Base-by-base conservation (phyloP, 352 stramenopile species). In the Peronosclerospora sorghi region DNA sequence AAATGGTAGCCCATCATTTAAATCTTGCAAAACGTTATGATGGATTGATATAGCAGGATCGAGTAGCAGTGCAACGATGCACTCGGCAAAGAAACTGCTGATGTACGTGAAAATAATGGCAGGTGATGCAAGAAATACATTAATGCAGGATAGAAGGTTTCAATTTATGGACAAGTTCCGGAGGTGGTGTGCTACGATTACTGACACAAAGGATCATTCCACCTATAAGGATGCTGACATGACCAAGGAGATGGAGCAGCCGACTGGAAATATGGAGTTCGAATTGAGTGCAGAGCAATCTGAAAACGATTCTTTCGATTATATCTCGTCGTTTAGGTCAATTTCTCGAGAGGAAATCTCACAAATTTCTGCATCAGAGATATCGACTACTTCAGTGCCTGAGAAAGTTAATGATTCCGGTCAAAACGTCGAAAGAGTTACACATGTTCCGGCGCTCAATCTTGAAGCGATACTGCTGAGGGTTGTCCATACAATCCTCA, bases 21-120 rank as follows among this genome's bases (percentile, higher is more conserved):
- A 39, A 63, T 1, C 38, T 86, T 14, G 41, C 43, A 5, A 52
- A 48, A 7, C 49, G 48, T 7, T 85, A 85, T 32, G 57, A 68
- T 0, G 13, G 17, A n/a, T 36, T 89, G 3, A 56, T 74, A 2
- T 38, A 42, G 1, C 42, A 50, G 20, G 73, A 77, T 34, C 45
- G 53, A 41, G n/a, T 54, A 5, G 50, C 68, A 20, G 72, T 62
- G 6, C 45, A 81, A 17, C 60, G 68, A 7, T 86, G 26, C 50
- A 69, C 23, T 63, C 60, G 5, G 67, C 79, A 20, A 81, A 83
- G 43, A 85, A 82, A 32, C 32, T 90, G 45, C 45, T 88, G 1
- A 58, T 59, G 37, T 79, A 78, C 29, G 56, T 83, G 26, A 69
- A 63, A 17, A 72, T 78, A 45, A 62, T 72, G 38, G 47, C 39